phyloP scores from a whole-genome alignment of 2,329 filamentous ascomycete genomes.

The Colletotrichum navitas region DNA sequence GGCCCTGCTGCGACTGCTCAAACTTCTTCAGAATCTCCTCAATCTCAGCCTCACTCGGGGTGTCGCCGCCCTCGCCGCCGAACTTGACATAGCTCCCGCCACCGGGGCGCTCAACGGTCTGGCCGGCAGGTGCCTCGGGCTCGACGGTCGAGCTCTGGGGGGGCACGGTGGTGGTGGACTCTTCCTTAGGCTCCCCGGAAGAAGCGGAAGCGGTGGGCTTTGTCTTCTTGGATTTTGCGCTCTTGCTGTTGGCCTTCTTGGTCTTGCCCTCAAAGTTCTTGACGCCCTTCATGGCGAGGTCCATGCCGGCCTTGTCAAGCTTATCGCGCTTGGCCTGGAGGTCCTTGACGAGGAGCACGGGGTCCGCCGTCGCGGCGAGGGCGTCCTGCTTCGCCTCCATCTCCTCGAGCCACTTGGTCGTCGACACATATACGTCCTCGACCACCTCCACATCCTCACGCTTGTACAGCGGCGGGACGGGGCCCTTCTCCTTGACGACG shows the following conservation, averaged over 20 bases:
- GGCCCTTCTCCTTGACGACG: constrained; percentile 59
- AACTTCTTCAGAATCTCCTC: constrained; percentile 61
- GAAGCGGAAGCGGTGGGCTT: constrained; percentile 49
- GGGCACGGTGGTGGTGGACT: constrained; percentile 53
- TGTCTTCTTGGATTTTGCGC: constrained; percentile 56
- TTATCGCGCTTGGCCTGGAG: constrained; percentile 76
- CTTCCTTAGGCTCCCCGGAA: constrained; percentile 46
- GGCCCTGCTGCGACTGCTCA: constrained; percentile 47
- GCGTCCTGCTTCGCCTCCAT: constrained; percentile 78
- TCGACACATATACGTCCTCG: constrained; percentile 71
- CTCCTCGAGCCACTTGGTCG: constrained; percentile 80
- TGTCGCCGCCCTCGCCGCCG: constrained; percentile 42
- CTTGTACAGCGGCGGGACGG: constrained; percentile 76
- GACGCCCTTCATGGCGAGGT: constrained; percentile 78
- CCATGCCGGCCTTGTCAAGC: constrained; percentile 77
- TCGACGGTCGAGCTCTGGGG: constrained; percentile 43
- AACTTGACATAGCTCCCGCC: constrained; percentile 50
- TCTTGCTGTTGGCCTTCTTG: constrained; percentile 55
- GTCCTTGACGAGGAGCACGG: constrained; percentile 79
- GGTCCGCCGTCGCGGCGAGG: constrained; percentile 78
- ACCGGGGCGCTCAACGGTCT: constrained; percentile 58
- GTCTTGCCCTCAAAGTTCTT: constrained; percentile 64
- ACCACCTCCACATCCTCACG: constrained; percentile 78
- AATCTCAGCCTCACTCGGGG: constrained; percentile 61
- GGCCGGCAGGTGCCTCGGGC: constrained; percentile 49